Conservation (phyloP, 306 rosid species). For the Cyclanthera cordifolia region DNA sequence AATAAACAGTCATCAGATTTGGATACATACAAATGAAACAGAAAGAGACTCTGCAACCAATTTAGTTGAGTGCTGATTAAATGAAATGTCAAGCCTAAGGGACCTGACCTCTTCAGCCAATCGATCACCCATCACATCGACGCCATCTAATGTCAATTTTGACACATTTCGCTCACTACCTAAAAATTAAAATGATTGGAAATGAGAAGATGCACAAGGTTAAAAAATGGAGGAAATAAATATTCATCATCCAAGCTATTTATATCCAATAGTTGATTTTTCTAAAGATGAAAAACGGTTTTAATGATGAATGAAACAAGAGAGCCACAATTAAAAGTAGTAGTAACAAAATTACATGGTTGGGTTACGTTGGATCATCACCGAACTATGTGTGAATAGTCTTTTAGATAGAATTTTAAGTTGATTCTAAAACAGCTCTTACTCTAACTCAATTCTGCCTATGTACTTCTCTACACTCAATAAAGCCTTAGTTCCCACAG, state of each 20-base stretch:
- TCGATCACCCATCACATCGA: conserved; percentile 94
- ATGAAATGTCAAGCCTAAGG: neutral
- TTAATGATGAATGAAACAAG: neutral
- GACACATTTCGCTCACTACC: conserved; percentile 89
- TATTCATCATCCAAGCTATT: neutral
- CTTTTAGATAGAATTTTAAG: neutral
- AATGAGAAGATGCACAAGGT: conserved; percentile 5
- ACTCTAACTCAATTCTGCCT: neutral
- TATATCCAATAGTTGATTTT: neutral
- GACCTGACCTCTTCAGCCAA: conserved; percentile 64
- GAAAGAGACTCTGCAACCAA: neutral
- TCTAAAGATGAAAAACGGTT: neutral
- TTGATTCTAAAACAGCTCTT: neutral
- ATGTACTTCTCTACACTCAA: neutral
- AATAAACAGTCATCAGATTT: conserved; percentile 6
- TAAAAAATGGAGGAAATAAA: neutral
- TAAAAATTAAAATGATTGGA: conserved; percentile 21
- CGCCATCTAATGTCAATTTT: conserved; percentile 68
- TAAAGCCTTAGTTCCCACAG: neutral
- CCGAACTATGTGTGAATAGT: neutral
- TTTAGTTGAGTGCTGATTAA: neutral
- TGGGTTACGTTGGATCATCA: neutral
- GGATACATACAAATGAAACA: neutral
- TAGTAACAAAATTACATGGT: neutral
- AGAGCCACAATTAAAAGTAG: neutral